phyloP scores from a whole-genome alignment of 768 basidiomycete species.

The Phanerochaete carnosa region DNA sequence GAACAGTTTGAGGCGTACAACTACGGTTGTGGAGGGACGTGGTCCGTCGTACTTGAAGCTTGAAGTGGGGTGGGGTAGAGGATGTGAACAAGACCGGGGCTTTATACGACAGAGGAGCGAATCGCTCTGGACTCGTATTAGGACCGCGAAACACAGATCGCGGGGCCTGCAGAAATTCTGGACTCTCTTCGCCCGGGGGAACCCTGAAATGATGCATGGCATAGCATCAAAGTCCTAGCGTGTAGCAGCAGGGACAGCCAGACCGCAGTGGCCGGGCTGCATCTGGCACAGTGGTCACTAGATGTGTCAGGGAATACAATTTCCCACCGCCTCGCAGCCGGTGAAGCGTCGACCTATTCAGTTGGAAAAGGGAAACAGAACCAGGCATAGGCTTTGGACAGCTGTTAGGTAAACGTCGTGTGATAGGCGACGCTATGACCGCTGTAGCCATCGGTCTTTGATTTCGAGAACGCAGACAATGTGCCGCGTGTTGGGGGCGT shows the following conservation, averaged over 20 bases:
- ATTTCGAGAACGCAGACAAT: slow-evolving; percentile 23
- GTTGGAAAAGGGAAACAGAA: slow-evolving; percentile 15
- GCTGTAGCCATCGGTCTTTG: slow-evolving; percentile 17
- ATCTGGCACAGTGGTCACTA: slow-evolving; percentile 16
- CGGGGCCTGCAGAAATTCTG: not conserved
- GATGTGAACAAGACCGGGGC: not conserved
- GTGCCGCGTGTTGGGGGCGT: slow-evolving; percentile 33
- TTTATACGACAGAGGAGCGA: slow-evolving; percentile 1
- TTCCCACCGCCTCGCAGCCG: slow-evolving; percentile 1
- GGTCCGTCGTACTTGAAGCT: not conserved
- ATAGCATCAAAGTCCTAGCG: slow-evolving; percentile 1
- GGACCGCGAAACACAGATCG: not conserved
- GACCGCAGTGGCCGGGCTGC: not conserved
- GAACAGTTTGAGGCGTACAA: not conserved
- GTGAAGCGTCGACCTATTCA: slow-evolving; percentile 9
- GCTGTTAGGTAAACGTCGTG: slow-evolving; percentile 26
- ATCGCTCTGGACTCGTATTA: not conserved
- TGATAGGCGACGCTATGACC: slow-evolving; percentile 26
- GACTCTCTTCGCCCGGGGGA: slow-evolving; percentile 5
- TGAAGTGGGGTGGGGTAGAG: not conserved
- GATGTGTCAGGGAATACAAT: slow-evolving; percentile 14
- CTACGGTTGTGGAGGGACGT: not conserved
- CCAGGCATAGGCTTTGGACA: slow-evolving; percentile 16
- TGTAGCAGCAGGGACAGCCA: not conserved
- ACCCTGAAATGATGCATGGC: slow-evolving; percentile 9